phyloP scores from a whole-genome alignment of 148 eudicot genomes.

The Fagopyrum esculentum region DNA sequence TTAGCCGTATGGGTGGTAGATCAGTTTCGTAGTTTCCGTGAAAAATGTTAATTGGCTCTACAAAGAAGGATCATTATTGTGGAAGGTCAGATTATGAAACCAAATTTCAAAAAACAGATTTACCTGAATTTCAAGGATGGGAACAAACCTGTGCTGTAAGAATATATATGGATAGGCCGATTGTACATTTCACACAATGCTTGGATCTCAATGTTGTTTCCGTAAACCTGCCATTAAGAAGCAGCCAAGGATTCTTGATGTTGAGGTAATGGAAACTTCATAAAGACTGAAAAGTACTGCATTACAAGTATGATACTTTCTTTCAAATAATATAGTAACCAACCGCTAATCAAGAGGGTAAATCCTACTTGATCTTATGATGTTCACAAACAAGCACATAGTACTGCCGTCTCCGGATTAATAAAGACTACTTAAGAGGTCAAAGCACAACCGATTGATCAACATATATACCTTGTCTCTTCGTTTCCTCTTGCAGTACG shows the following conservation, averaged over 20 bases:
- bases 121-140: conserved; percentile 3
- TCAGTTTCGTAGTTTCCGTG: conserved; percentile 87
- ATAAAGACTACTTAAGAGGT: not conserved
- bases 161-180: conserved; percentile 97
- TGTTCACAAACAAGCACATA: not conserved
- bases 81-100: not conserved
- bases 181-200: conserved; percentile 94
- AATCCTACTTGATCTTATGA: not conserved
- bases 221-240: conserved; percentile 65
- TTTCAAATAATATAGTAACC: not conserved
- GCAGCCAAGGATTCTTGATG: not conserved
- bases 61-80: conserved; percentile 4
- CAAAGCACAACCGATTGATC: not conserved
- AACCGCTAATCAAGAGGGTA: not conserved
- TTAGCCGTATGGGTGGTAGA: conserved; percentile 80
- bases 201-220: conserved; percentile 94
- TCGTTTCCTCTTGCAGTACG: conserved; percentile 95
- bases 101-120: not conserved
- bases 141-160: conserved; percentile 75
- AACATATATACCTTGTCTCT: conserved; percentile 71
- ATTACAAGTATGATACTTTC: not conserved
- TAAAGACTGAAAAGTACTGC: not conserved
- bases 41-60: conserved; percentile 94
- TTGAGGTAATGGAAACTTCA: not conserved
- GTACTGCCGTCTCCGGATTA: not conserved